Percentiles rank a stretch among this genome's conserved stretches.
These are phyloP conservation scores for Flaveria trinervia DNA, from an alignment of 129 eudicot species.

Conservation along the genomic window DNA sequence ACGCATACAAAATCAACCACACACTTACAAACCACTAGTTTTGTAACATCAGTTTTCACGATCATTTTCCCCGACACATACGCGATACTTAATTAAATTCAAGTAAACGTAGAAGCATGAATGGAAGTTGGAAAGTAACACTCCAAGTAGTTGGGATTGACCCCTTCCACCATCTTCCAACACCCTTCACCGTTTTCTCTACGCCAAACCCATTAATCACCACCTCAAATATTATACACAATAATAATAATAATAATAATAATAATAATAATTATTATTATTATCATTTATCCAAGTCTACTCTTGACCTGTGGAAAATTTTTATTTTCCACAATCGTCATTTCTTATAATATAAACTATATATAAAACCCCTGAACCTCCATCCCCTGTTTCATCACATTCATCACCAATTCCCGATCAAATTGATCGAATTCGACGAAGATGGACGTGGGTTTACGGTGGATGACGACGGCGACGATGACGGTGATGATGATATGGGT, in stretches of 20 bases:
- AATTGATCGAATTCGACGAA: background rate
- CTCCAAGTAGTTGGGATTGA: slow-evolving; percentile 47
- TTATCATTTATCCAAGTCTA: slow-evolving; percentile 34
- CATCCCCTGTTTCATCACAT: slow-evolving; percentile 18
- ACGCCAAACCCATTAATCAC: slow-evolving; percentile 38
- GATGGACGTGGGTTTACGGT: background rate
- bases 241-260: background rate
- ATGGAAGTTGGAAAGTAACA: slow-evolving; percentile 35
- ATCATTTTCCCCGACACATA: background rate
- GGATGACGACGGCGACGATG: background rate
- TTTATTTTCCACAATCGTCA: slow-evolving; percentile 23
- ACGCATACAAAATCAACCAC: background rate
- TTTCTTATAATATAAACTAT: background rate
- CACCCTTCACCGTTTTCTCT: slow-evolving; percentile 42
- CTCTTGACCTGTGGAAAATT: slow-evolving; percentile 37
- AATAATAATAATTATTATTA: background rate
- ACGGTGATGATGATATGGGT: slow-evolving; percentile 6
- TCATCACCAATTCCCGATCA: background rate
- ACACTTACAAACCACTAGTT: background rate
- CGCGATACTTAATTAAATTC: background rate
- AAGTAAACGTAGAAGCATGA: slow-evolving; percentile 24
- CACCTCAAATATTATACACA: background rate
- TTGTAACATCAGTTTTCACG: background rate
- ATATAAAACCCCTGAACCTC: slow-evolving; percentile 4
- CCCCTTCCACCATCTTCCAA: slow-evolving; percentile 43